Base-by-base conservation (phyloP, 78 protist genomes). In the Ministeria vibrans region DNA sequence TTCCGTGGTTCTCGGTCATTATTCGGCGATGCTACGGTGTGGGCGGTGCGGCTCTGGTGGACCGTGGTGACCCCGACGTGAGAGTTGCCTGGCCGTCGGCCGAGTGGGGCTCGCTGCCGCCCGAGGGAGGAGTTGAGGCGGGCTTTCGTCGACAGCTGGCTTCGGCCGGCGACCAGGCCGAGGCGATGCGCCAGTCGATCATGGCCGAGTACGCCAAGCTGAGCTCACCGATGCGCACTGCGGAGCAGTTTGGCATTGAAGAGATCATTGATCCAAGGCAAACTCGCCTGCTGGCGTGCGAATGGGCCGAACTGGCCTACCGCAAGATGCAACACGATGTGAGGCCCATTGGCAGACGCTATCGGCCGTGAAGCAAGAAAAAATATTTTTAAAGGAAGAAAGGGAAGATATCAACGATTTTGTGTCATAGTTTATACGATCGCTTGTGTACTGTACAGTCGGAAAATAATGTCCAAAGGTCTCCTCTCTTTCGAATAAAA, bases 91-190 rank as follows among this genome's bases (percentile, higher is more conserved):
- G 75, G 75, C 75, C 75, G 75, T 42, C 55, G 41, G 75, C 46
- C 28, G 75, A 70, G n/a, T 70, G 75, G 75, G 75, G 75, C 32
- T 70, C 75, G 32, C 45, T 70, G 53, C 75, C 75, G n/a, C 38
- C 38, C 13, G 75, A 70, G 28, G 75, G 75, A 3, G 75, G 75
- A 11, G 9, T 70, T 6, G 75, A 70, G 75, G 75, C 75, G n/a
- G 75, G 46, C 15, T 70, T 41, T 20, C 22, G 38, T 7, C n/a
- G 53, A 5, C 23, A 70, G 22, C 18, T 70, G 41, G 45, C n/a
- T n/a, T n/a, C 15, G 25, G 15, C 5, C 75, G 75, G 38, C 11
- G 39, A 4, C 53, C n/a, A 70, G 9, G 53, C 75, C 41, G 45
- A 70, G 23, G 15, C 6, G 39, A 5, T 70, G 23, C 22, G 38